Percentiles rank a stretch among this genome's conserved stretches.
Conservation (phyloP, 2,329 filamentous ascomycete species). For the Talaromyces sp. region DNA sequence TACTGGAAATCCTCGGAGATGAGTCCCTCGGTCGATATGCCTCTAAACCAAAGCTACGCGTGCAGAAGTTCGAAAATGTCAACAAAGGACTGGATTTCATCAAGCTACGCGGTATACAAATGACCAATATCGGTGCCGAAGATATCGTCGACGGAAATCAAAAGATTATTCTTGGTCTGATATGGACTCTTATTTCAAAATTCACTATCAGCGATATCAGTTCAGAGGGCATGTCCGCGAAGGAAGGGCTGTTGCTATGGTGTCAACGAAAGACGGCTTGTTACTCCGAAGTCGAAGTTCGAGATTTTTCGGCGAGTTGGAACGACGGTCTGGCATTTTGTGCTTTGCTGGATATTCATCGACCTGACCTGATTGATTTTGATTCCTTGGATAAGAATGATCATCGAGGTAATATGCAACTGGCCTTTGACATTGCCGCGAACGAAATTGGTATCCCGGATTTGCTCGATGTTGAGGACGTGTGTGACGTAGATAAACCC, state of each 20-base stretch:
- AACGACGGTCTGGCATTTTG: constrained; percentile 97
- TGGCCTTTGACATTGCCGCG: constrained; percentile 92
- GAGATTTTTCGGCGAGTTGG: constrained; percentile 94
- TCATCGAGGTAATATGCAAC: constrained; percentile 93
- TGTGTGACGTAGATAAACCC: constrained; percentile 91
- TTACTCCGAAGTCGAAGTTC: constrained; percentile 93
- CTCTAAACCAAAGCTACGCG: constrained; percentile 88
- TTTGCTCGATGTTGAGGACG: constrained; percentile 93
- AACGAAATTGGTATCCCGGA: constrained; percentile 97
- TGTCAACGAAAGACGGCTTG: constrained; percentile 98
- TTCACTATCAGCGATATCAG: constrained; percentile 99
- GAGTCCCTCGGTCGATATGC: constrained; percentile 97
- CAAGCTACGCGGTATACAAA: constrained; percentile 82
- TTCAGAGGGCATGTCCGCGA: constrained; percentile 93
- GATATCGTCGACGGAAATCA: constrained; percentile 97
- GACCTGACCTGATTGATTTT: constrained; percentile 95
- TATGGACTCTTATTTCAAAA: constrained; percentile 95
- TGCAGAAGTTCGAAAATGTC: constrained; percentile 97
- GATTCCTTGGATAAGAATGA: constrained; percentile 90
- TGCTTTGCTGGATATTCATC: constrained; percentile 90
- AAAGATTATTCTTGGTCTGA: constrained; percentile 94
- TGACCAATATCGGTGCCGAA: constrained; percentile 97
- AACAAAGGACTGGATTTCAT: constrained; percentile 94
- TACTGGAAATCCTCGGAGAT: constrained; percentile 90
- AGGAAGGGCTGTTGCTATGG: constrained; percentile 91